Base-by-base conservation (phyloP, 2,329 filamentous ascomycete genomes). In the Coccinonectria pachysandricola region DNA sequence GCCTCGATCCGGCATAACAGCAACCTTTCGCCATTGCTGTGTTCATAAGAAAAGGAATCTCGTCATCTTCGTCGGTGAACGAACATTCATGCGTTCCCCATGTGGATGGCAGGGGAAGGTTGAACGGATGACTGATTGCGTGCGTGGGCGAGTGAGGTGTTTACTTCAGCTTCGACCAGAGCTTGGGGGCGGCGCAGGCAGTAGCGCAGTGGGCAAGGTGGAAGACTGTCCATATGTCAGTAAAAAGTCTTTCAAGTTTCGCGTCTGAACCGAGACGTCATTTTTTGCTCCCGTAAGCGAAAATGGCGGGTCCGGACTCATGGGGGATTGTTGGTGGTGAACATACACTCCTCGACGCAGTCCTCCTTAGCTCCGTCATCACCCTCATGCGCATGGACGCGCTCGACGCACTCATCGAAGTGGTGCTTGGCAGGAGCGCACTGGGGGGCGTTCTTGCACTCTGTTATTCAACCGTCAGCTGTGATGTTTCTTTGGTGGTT, bases 261-360 rank as follows among this genome's bases (percentile, higher is more conserved):
- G n/a, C n/a, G n/a, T n/a, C n/a, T n/a, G n/a, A n/a, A n/a, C n/a
- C n/a, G n/a, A n/a, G n/a, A n/a, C n/a, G n/a, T n/a, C n/a, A n/a
- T n/a, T n/a, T n/a, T n/a, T n/a, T n/a, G n/a, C n/a, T n/a, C n/a
- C 8, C 15, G 14, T 25, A 26, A n/a, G 20, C 24, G 20, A 20
- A n/a, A 24, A 24, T 24, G 13, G 23, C 15, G n/a, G 12, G 23
- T 13, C 17, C 12, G 17, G 18, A 15, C 28, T 31, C 31, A 34
- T 31, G 27, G 29, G 28, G 24, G 24, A 26, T 28, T 20, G n/a
- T 28, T 24, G n/a, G 12, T 15, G 11, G 14, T 19, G 30, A 28
- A 75, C 87, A 63, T 80, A 96, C 91, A 98, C 71, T 98, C 91
- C 71, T 98, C 91, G 45, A 96, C 85, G 52, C 91, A 98, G 68